Base-by-base conservation (phyloP, 2,329 filamentous ascomycete species). In the Myriosclerotinia scirpicola region DNA sequence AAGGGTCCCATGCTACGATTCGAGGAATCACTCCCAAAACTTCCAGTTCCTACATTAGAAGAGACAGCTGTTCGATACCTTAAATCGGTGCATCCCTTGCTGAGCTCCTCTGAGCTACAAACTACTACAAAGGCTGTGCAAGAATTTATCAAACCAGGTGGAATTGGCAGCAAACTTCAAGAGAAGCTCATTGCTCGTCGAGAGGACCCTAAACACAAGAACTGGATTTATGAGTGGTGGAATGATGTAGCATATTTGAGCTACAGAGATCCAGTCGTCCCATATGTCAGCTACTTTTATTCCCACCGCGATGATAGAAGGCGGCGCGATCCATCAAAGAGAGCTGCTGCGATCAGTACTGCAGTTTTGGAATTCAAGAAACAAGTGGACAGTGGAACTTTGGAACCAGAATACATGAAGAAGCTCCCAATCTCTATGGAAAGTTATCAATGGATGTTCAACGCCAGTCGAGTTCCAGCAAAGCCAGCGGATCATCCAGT, bases 251-350 rank as follows among this genome's bases (percentile, higher is more conserved):
- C 95, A 67, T 99, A 99, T 80, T 87, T 99, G 71, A 85, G 81
- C 71, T 98, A 98, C 82, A 90, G 94, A 72, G 95, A 98, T 78
- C 95, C 95, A 14, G 92, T 99, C 56, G 91, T 98, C 22, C 95
- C 95, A 69, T 99, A 98, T 77, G 95, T 99, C 76, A 97, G 92
- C 80, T 99, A 99, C 85, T 99, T 99, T 82, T 99, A 99, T 83
- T 97, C 93, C 65, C 94, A 98, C 82, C 88, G 92, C 72, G 95
- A 99, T 79, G 96, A 99, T 80, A 88, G 92, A 73, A 86, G 89
- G 76, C 87, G 94, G 72, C 88, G 93, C 70, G 87, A 97, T 78
- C 95, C 95, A 0, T 89, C 90, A 70, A 96, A 96, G 84, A 91
- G 95, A 70, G 95, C 95, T 4, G 95, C 95, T 5, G 93, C 94